These are phyloP conservation scores for Wickerhamiella australiensis DNA, from an alignment of 805 yeast genomes.

Conservation along the genomic window DNA sequence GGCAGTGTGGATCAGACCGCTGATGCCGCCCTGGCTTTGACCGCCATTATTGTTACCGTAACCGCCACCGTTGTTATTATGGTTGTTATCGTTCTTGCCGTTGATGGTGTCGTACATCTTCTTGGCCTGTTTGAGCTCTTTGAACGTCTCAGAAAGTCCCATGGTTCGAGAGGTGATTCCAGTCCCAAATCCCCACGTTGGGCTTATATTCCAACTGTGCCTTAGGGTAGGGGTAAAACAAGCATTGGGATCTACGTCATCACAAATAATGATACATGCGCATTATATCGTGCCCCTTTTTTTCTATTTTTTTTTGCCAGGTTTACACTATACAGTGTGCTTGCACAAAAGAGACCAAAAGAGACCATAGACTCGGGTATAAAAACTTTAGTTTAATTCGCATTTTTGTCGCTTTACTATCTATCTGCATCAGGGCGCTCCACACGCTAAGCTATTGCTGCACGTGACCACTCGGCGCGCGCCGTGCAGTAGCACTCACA, in stretches of 20 bases:
- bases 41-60: conserved; percentile 3
- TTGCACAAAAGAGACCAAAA: too few species aligned
- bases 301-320: too few species aligned
- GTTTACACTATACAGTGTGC: too few species aligned
- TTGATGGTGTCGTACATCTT: conserved; percentile 3
- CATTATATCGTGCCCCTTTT: too few species aligned
- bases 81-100: conserved; percentile 12
- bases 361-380: too few species aligned
- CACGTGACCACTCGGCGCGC: too few species aligned
- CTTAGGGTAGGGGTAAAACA: background rate
- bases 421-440: too few species aligned
- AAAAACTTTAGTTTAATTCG: too few species aligned
- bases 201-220: background rate
- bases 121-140: conserved; percentile 14
- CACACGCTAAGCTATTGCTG: too few species aligned
- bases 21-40: background rate
- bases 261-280: too few species aligned
- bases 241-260: background rate
- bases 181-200: background rate
- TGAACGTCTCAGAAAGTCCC: conserved; percentile 11
- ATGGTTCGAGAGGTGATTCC: background rate
- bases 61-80: conserved; percentile 21
- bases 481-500: too few species aligned
- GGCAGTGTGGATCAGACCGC: conserved; percentile 6
- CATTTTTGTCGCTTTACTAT: too few species aligned